Percentiles rank a stretch among this genome's conserved stretches.
These are phyloP conservation scores for Ascoidea rubescens DNA, from an alignment of 805 yeast genomes.

Conservation along the genomic window DNA sequence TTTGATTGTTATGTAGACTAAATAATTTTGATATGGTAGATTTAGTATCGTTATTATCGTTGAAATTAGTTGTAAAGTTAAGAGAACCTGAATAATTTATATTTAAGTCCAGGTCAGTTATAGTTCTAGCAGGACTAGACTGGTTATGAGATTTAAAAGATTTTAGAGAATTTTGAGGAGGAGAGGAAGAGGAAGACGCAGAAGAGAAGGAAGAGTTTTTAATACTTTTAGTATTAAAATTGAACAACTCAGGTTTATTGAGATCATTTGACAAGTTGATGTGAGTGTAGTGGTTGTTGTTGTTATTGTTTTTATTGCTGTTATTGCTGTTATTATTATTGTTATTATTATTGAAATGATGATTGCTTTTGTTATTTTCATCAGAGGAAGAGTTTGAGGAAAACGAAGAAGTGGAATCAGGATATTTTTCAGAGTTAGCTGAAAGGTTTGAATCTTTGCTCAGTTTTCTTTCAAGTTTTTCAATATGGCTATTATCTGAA, in stretches of 20 bases:
- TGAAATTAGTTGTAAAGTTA: too few relatives aligned
- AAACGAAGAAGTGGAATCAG: neutral
- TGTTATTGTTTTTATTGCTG: too few relatives aligned
- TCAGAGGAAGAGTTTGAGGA: neutral
- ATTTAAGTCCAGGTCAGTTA: neutral
- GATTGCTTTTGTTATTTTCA: neutral
- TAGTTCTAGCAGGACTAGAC: neutral
- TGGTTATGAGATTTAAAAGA: neutral
- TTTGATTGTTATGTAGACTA: too few relatives aligned
- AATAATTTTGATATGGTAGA: too few relatives aligned
- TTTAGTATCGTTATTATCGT: too few relatives aligned
- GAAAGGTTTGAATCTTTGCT: neutral
- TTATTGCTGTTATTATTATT: too few relatives aligned
- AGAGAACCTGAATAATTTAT: too few relatives aligned
- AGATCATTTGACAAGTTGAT: neutral
- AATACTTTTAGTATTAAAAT: neutral
- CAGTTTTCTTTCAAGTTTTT: too few relatives aligned
- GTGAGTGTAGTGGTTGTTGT: neutral
- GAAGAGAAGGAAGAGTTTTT: neutral
- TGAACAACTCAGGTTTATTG: neutral
- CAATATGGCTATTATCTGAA: too few relatives aligned
- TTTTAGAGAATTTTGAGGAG: neutral
- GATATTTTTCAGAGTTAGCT: neutral
- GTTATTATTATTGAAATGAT: too few relatives aligned
- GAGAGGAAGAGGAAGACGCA: neutral